Evolutionary conservation across 179 eudicot species (phyloP).

Genomic region (Nepenthes alata): DNA sequence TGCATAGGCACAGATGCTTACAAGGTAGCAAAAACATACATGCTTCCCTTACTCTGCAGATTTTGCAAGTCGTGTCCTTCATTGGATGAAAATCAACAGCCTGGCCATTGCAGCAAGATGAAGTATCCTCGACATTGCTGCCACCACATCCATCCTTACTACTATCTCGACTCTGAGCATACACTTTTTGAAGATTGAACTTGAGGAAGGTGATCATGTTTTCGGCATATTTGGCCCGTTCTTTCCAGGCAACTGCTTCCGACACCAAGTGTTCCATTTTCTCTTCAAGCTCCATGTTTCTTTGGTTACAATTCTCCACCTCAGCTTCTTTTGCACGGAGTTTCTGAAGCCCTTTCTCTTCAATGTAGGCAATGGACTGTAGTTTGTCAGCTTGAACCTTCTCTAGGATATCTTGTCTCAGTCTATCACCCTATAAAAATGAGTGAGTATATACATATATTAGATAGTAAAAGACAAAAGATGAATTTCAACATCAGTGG

Average conservation of each 20-base stretch:
- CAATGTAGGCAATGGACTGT: slow-evolving; percentile 31
- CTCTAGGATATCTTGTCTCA: slow-evolving; percentile 41
- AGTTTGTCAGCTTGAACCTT: slow-evolving; percentile 45
- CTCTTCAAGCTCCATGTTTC: slow-evolving; percentile 41
- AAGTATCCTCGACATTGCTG: slow-evolving; percentile 55
- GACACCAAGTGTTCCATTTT: slow-evolving; percentile 36
- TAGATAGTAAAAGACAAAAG: background rate
- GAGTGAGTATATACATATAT: background rate
- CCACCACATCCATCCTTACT: slow-evolving; percentile 63
- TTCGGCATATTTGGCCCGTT: slow-evolving; percentile 37
- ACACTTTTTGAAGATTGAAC: slow-evolving; percentile 41
- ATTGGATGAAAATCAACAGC: slow-evolving; percentile 31
- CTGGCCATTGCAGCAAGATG: slow-evolving; percentile 50
- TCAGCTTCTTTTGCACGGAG: slow-evolving; percentile 43
- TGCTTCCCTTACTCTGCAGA: slow-evolving; percentile 36
- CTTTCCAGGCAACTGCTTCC: slow-evolving; percentile 51
- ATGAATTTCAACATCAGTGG: background rate
- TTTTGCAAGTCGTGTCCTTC: slow-evolving; percentile 43
- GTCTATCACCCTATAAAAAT: slow-evolving; percentile 31
- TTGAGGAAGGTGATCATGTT: slow-evolving; percentile 36
- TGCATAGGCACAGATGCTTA: slow-evolving; percentile 60
- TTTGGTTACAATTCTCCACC: slow-evolving; percentile 32
- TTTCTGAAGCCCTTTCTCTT: slow-evolving; percentile 33
- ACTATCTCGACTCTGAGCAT: slow-evolving; percentile 42
- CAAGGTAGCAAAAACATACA: slow-evolving; percentile 61